phyloP scores from a whole-genome alignment of 2,329 filamentous ascomycete genomes.

The Fusarium longipes region DNA sequence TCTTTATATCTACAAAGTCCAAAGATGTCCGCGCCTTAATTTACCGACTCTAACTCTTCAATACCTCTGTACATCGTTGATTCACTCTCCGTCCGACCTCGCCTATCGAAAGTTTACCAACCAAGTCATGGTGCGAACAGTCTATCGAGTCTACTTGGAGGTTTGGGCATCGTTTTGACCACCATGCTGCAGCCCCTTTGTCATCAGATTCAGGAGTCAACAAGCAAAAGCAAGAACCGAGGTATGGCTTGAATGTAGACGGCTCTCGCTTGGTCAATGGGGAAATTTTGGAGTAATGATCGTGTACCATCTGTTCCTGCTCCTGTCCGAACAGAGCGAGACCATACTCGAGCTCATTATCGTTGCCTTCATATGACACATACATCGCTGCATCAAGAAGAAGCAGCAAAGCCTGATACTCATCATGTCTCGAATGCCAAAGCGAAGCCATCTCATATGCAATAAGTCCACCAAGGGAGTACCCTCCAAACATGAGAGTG shows the following conservation, averaged over 20 bases:
- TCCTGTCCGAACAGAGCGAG: background rate
- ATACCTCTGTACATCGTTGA: background rate
- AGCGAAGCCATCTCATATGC: background rate
- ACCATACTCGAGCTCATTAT: background rate
- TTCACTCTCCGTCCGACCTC: background rate
- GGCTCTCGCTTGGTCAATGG: background rate
- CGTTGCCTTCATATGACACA: background rate
- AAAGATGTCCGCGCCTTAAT: background rate
- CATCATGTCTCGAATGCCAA: background rate
- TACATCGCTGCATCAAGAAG: background rate
- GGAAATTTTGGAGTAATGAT: background rate
- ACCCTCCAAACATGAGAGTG: background rate
- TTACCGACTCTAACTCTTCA: background rate
- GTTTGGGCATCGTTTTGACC: background rate
- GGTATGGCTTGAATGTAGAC: background rate
- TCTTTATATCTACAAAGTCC: background rate
- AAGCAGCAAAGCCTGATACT: background rate
- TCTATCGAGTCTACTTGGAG: background rate
- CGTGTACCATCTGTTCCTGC: background rate
- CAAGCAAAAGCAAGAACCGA: background rate
- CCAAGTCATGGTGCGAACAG: conserved; percentile 1
- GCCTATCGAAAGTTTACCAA: background rate
- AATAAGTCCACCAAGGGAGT: background rate
- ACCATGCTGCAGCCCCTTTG: background rate
- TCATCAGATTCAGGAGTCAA: background rate